These are phyloP conservation scores for Stropharia rugosoannulata DNA, from an alignment of 768 basidiomycete species.

Conservation along the genomic window DNA sequence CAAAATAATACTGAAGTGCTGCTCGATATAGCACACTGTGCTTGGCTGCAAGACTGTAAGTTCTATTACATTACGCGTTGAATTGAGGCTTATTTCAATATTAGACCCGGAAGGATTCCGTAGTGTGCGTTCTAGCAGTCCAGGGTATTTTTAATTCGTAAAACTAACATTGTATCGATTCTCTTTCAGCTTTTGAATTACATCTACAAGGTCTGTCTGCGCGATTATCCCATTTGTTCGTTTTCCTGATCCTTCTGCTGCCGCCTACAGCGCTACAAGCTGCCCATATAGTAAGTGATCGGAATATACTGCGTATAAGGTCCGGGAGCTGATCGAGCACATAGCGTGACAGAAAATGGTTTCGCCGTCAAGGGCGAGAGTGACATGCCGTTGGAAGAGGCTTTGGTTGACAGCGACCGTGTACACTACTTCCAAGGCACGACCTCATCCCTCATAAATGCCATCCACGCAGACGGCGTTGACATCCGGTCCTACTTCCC, in stretches of 20 bases:
- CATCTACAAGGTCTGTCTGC: conserved; percentile 53
- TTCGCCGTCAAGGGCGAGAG: conserved; percentile 69
- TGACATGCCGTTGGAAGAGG: conserved; percentile 49
- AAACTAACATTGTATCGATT: conserved; percentile 5
- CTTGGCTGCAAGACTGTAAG: conserved; percentile 68
- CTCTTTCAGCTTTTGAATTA: conserved; percentile 57
- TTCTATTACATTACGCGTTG: conserved; percentile 1
- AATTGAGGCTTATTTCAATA: background rate
- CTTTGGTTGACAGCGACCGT: conserved; percentile 58
- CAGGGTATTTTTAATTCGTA: background rate
- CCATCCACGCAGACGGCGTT: conserved; percentile 63
- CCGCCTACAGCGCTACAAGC: conserved; percentile 37
- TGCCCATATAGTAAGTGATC: conserved; percentile 35
- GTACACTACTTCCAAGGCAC: conserved; percentile 67
- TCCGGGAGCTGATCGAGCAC: background rate
- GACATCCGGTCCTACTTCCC: conserved; percentile 65
- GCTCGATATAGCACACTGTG: conserved; percentile 47
- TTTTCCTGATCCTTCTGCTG: conserved; percentile 8
- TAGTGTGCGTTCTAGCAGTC: conserved; percentile 31
- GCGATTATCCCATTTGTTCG: background rate
- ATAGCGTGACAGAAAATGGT: conserved; percentile 73
- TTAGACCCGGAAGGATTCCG: conserved; percentile 71
- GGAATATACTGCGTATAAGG: background rate
- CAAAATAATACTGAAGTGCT: background rate
- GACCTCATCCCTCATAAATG: conserved; percentile 49